phyloP scores from a whole-genome alignment of 371 early-diverging fungal species.

The Mucor ambiguus region DNA sequence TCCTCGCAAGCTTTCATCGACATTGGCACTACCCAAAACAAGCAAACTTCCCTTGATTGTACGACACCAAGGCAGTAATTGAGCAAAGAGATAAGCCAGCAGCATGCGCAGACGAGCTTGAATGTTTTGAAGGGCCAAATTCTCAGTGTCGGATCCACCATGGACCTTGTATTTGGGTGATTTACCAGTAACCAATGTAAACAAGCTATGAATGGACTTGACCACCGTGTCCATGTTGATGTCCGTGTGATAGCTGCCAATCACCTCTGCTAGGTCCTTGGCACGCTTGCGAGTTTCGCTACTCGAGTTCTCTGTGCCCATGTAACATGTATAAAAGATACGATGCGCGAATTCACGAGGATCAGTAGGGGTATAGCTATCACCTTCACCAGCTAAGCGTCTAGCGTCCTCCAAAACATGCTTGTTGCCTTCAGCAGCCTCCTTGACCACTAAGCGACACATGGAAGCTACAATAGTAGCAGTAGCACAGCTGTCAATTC shows the following conservation, averaged over 20 bases:
- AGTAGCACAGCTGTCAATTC: constrained; percentile 95
- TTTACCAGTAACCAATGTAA: constrained; percentile 77
- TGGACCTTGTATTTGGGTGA: constrained; percentile 81
- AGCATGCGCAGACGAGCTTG: constrained; percentile 98
- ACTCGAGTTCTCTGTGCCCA: constrained; percentile 93
- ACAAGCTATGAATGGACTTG: constrained; percentile 72
- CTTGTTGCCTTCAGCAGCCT: constrained; percentile 61
- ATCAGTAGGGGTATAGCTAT: constrained; percentile 69
- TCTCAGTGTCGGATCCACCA: constrained; percentile 88
- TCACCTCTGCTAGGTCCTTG: constrained; percentile 72
- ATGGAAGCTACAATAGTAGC: constrained; percentile 94
- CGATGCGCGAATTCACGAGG: constrained; percentile 83
- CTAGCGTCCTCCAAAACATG: constrained; percentile 81
- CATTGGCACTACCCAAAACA: constrained; percentile 95
- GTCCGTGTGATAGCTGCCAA: constrained; percentile 92
- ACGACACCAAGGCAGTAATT: constrained; percentile 90
- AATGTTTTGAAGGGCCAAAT: constrained; percentile 96
- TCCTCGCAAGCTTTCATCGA: constrained; percentile 95
- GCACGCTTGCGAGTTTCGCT: constrained; percentile 86
- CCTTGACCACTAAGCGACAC: constrained; percentile 87
- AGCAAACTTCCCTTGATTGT: constrained; percentile 77
- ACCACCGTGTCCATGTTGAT: constrained; percentile 89
- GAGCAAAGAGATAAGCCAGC: constrained; percentile 93
- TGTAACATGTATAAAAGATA: constrained; percentile 94
- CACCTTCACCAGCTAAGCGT: constrained; percentile 60